Evolutionary conservation across 2,329 filamentous ascomycete genomes (phyloP).

Genomic region (Colletotrichum noveboracense): DNA sequence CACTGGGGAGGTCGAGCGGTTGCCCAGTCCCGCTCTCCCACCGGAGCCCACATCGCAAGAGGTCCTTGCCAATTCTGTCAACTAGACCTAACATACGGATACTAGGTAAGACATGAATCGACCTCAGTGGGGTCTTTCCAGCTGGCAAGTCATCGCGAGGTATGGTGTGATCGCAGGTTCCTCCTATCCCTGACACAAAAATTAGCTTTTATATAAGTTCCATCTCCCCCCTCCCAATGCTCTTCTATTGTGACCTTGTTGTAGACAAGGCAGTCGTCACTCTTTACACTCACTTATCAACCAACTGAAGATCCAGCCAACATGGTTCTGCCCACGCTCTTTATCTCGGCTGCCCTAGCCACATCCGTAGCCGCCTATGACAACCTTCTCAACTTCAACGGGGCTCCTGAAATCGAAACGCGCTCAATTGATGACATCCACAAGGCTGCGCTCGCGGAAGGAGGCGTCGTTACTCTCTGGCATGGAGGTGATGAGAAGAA

Average conservation of each 20-base stretch:
- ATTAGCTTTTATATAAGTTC: neutral
- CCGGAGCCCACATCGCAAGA: neutral
- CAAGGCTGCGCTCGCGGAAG: constrained; percentile 51
- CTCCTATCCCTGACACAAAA: neutral
- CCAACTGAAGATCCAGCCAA: neutral
- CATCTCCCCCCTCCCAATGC: neutral
- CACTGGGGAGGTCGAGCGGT: neutral
- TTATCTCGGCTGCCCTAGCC: neutral
- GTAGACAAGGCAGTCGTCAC: neutral
- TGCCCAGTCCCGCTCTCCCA: neutral
- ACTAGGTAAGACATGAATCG: neutral
- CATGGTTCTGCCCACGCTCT: neutral
- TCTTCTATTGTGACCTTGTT: neutral
- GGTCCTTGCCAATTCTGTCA: neutral
- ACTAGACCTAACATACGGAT: neutral
- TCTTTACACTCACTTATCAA: neutral
- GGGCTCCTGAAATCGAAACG: constrained; percentile 38
- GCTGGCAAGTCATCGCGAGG: neutral
- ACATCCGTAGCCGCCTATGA: neutral
- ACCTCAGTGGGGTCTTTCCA: neutral
- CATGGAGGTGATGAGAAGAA: constrained; percentile 51
- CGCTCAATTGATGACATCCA: constrained; percentile 55
- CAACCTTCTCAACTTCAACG: constrained; percentile 1
- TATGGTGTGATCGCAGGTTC: neutral
- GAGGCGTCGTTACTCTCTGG: constrained; percentile 49